Conservation (phyloP, 768 basidiomycete species). For the Trametes elegans region DNA sequence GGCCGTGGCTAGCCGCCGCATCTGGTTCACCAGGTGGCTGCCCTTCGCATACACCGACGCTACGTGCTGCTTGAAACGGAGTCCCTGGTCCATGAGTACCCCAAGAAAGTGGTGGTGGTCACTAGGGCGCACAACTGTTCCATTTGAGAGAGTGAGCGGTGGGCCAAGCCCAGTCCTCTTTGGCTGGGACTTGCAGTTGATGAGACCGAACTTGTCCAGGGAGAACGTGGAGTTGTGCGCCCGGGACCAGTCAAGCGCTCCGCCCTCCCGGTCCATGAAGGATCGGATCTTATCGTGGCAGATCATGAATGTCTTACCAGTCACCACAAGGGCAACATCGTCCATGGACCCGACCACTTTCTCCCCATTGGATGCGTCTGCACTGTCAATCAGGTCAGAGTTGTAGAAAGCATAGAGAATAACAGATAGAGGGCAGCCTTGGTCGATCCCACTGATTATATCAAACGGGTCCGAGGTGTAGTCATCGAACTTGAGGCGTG, state of each 20-base stretch:
- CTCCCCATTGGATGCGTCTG: slow-evolving; percentile 12
- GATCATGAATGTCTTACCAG: slow-evolving; percentile 4
- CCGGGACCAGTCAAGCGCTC: too few species aligned
- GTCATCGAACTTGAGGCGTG: slow-evolving; percentile 28
- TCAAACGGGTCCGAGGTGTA: slow-evolving; percentile 18
- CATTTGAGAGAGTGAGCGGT: slow-evolving; percentile 2
- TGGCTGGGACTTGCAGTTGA: neutral
- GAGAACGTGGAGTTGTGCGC: too few species aligned
- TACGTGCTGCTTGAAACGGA: slow-evolving; percentile 26
- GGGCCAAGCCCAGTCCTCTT: slow-evolving; percentile 7
- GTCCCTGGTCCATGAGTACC: slow-evolving; percentile 29
- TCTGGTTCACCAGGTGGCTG: slow-evolving; percentile 14
- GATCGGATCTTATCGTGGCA: neutral
- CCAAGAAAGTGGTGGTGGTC: slow-evolving; percentile 31
- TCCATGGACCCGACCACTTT: slow-evolving; percentile 17
- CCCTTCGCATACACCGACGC: slow-evolving; percentile 22
- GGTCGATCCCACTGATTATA: slow-evolving; percentile 29
- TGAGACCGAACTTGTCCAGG: too few species aligned
- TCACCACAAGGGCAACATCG: slow-evolving; percentile 10
- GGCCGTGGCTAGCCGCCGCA: slow-evolving; percentile 20
- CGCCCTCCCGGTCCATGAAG: too few species aligned
- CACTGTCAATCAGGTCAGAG: slow-evolving; percentile 18
- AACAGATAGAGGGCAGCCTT: slow-evolving; percentile 34
- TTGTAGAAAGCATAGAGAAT: slow-evolving; percentile 36
- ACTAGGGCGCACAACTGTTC: slow-evolving; percentile 20